Evolutionary conservation across 106 monocot species (phyloP).

Genomic region (Dendrobium huoshanense): DNA sequence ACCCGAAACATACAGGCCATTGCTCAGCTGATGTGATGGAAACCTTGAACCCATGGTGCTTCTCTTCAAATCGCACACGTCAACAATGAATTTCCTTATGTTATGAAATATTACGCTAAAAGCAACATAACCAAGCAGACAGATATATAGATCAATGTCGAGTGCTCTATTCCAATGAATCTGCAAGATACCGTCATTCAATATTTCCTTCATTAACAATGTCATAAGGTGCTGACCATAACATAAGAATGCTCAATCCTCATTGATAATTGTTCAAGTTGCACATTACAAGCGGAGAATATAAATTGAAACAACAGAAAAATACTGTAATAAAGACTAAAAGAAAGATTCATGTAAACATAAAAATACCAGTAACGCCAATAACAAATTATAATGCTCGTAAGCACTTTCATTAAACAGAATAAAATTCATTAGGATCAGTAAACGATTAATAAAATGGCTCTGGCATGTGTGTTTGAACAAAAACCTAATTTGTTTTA

Average conservation of each 20-base stretch:
- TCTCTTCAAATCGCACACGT: neutral
- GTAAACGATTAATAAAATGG: neutral
- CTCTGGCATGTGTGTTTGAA: too few species aligned
- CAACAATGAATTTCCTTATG: neutral
- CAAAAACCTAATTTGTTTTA: too few species aligned
- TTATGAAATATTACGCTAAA: neutral
- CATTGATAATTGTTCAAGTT: neutral
- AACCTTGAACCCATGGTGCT: constrained; percentile 60
- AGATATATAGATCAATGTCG: neutral
- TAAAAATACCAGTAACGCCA: neutral
- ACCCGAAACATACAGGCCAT: constrained; percentile 84
- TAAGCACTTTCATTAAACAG: neutral
- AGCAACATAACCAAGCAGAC: neutral
- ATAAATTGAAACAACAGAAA: neutral
- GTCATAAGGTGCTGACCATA: neutral
- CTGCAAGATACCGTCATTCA: neutral
- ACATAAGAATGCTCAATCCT: neutral
- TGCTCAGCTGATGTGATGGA: constrained; percentile 85
- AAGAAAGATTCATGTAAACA: neutral
- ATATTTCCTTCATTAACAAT: neutral
- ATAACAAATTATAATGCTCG: neutral
- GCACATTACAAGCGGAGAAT: neutral
- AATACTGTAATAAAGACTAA: neutral
- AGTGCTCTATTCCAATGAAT: neutral
- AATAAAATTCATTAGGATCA: neutral